Conservation (phyloP, 441 rosid species). For the Arabidopsis lyrata region DNA sequence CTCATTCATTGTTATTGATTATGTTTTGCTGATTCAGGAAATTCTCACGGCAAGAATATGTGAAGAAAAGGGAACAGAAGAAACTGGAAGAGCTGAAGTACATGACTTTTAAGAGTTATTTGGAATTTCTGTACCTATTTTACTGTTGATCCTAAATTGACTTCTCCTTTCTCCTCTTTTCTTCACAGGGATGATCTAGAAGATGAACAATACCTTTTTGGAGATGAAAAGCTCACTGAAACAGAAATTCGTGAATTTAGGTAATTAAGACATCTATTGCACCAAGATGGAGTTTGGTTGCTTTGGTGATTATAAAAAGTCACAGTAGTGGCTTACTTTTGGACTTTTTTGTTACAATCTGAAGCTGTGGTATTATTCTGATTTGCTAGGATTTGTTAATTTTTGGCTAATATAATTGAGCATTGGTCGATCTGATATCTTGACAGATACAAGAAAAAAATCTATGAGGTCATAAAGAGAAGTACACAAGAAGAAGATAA, state of each 20-base stretch:
- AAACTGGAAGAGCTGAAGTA: slow-evolving; percentile 80
- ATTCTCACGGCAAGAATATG: slow-evolving; percentile 82
- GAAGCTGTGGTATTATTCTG: slow-evolving; percentile 13
- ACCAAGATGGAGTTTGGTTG: slow-evolving; percentile 8
- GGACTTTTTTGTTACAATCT: not conserved
- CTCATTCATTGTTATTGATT: slow-evolving; percentile 1
- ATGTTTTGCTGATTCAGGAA: slow-evolving; percentile 55
- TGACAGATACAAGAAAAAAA: slow-evolving; percentile 78
- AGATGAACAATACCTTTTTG: slow-evolving; percentile 78
- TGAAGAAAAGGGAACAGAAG: slow-evolving; percentile 76
- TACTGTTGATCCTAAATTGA: slow-evolving; percentile 16
- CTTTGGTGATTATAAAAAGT: not conserved
- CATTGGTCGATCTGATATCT: slow-evolving; percentile 23
- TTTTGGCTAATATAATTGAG: slow-evolving; percentile 7
- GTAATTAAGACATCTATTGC: slow-evolving; percentile 48
- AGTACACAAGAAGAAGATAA: slow-evolving; percentile 68
- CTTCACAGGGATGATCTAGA: slow-evolving; percentile 60
- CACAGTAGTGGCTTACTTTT: not conserved
- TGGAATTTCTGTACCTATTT: slow-evolving; percentile 7
- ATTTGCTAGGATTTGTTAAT: slow-evolving; percentile 10
- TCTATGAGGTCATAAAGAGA: slow-evolving; percentile 79
- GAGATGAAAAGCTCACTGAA: slow-evolving; percentile 72
- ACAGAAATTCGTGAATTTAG: slow-evolving; percentile 64
- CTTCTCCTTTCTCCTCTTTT: slow-evolving; percentile 29
- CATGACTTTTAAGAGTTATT: not conserved